Conservation (phyloP, 345 rosid species). For the Streptanthus diversifolius region DNA sequence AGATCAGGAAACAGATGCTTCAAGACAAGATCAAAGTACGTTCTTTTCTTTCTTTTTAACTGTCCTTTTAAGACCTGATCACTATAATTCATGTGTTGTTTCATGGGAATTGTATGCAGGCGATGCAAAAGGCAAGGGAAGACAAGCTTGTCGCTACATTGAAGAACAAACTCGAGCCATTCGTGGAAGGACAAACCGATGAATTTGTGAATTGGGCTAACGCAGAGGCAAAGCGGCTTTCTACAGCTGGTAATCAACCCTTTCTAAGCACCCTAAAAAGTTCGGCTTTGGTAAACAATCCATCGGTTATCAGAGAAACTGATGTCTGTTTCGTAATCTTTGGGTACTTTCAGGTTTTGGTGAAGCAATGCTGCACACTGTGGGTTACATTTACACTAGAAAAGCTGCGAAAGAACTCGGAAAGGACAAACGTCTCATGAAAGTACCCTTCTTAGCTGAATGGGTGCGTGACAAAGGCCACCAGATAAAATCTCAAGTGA, state of each 20-base stretch:
- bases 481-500: conserved; percentile 82
- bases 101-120: conserved; percentile 39
- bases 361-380: conserved; percentile 93
- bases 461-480: conserved; percentile 99
- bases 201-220: conserved; percentile 75
- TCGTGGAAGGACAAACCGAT: conserved; percentile 54
- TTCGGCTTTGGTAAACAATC: neutral
- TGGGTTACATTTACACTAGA: conserved; percentile 90
- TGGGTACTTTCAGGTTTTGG: conserved; percentile 65
- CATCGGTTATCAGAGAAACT: neutral
- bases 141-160: conserved; percentile 58
- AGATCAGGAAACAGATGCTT: conserved; percentile 44
- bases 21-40: conserved; percentile 71
- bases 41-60: neutral
- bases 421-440: conserved; percentile 77
- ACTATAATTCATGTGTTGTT: neutral
- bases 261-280: neutral
- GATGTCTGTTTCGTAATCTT: neutral
- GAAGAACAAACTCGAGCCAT: conserved; percentile 66
- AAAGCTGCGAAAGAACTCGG: conserved; percentile 90
- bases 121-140: conserved; percentile 69
- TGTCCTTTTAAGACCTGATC: neutral
- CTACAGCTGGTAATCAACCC: conserved; percentile 54
- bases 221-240: conserved; percentile 72
- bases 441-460: conserved; percentile 91